These are phyloP conservation scores for Protomyces lactucae-debilis DNA, from an alignment of 1,139 yeast genomes.

Conservation along the genomic window DNA sequence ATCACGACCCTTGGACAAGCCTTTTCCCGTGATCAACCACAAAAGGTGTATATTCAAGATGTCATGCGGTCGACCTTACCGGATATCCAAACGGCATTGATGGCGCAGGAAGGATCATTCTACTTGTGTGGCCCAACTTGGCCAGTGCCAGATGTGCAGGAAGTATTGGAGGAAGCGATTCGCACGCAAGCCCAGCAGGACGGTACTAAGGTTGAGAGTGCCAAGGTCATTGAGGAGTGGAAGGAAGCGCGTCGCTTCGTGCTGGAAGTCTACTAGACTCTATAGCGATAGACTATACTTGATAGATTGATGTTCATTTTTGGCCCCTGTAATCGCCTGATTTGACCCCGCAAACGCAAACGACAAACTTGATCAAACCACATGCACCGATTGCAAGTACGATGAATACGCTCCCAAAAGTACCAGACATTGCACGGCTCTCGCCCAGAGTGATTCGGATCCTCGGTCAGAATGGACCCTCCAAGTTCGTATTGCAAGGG, in stretches of 20 bases:
- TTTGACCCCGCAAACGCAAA: too few species aligned
- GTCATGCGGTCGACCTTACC: conserved; percentile 73
- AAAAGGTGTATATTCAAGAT: conserved; percentile 93
- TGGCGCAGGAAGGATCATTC: conserved; percentile 75
- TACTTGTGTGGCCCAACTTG: conserved; percentile 98
- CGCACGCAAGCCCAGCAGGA: conserved; percentile 61
- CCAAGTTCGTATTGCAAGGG: conserved; percentile 41
- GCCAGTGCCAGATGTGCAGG: conserved; percentile 98
- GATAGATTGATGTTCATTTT: not conserved
- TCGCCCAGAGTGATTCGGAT: conserved; percentile 42
- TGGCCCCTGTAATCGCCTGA: too few species aligned
- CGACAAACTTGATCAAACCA: not conserved
- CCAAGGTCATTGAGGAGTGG: conserved; percentile 81
- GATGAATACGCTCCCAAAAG: conserved; percentile 13
- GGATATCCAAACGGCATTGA: conserved; percentile 73
- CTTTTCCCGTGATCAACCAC: conserved; percentile 93
- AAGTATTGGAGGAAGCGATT: conserved; percentile 79
- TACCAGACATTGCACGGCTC: conserved; percentile 38
- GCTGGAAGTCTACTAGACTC: conserved; percentile 72
- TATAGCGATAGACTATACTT: not conserved
- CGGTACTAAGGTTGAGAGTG: conserved; percentile 66
- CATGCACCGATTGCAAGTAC: not conserved
- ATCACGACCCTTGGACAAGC: conserved; percentile 97
- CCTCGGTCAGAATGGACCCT: conserved; percentile 42
- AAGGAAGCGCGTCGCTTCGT: conserved; percentile 91